phyloP scores from a whole-genome alignment of 176 grass and related monocot species.

The Musa schizocarpa region DNA sequence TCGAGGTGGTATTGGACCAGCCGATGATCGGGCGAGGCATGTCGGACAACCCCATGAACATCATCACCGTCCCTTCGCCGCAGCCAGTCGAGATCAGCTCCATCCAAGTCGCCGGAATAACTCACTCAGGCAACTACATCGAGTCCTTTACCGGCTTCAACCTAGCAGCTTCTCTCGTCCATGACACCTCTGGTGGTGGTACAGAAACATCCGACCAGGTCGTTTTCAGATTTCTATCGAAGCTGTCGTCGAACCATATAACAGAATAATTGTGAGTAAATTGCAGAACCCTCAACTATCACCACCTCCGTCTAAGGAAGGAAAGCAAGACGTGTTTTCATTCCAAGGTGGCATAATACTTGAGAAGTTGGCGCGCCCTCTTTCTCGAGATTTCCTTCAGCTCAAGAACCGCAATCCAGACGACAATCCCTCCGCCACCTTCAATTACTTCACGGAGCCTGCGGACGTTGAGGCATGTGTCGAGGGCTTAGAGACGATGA shows the following conservation, averaged over 20 bases:
- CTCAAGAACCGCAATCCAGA: conserved; percentile 6
- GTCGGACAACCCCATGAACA: conserved; percentile 80
- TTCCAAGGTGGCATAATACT: conserved; percentile 53
- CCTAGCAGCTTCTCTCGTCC: conserved; percentile 27
- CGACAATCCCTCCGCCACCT: conserved; percentile 12
- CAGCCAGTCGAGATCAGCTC: conserved; percentile 42
- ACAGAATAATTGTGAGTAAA: no score
- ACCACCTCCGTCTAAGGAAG: conserved; percentile 26
- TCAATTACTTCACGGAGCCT: conserved; percentile 3
- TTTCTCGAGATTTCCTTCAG: background rate
- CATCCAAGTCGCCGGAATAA: conserved; percentile 70
- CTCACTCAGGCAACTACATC: conserved; percentile 51
- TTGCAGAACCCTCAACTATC: background rate
- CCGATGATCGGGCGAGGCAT: conserved; percentile 71
- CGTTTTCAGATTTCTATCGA: no score
- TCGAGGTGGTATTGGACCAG: conserved; percentile 52
- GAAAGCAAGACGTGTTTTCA: conserved; percentile 30
- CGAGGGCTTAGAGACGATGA: background rate
- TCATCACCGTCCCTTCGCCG: conserved; percentile 61
- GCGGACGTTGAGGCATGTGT: background rate
- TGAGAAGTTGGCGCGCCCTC: background rate
- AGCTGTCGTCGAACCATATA: no score
- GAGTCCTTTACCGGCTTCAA: conserved; percentile 62
- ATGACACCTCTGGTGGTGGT: no score
- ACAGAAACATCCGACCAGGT: no score